Evolutionary conservation across 306 rosid species (phyloP).

Genomic region (Senna tora): DNA sequence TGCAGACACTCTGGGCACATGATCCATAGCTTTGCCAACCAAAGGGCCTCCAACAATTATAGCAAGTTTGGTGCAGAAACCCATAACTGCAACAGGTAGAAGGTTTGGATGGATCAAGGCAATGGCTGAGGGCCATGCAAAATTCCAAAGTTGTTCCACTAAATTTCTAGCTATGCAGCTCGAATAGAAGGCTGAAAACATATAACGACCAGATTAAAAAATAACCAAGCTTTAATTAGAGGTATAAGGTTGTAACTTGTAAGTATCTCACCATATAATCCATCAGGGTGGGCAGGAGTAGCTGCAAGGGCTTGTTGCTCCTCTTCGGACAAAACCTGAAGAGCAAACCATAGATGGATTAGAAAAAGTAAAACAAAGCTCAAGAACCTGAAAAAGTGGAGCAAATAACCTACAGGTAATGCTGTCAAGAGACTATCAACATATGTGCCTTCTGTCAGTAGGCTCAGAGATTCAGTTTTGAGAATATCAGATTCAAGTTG

Average conservation of each 20-base stretch:
- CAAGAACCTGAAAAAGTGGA: constrained; percentile 1
- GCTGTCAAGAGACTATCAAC: constrained; percentile 78
- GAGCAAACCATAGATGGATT: constrained; percentile 33
- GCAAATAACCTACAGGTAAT: constrained; percentile 69
- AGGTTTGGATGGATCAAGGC: constrained; percentile 92
- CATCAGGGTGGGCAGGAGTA: constrained; percentile 93
- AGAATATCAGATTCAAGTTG: constrained; percentile 63
- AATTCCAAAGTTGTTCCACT: constrained; percentile 96
- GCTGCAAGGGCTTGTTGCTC: constrained; percentile 90
- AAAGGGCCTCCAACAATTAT: constrained; percentile 87
- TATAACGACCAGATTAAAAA: constrained; percentile 35
- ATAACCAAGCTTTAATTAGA: constrained; percentile 13
- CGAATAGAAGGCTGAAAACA: constrained; percentile 82
- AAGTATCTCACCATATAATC: constrained; percentile 72
- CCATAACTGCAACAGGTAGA: constrained; percentile 86
- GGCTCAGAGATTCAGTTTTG: constrained; percentile 67
- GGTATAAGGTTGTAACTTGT: constrained; percentile 13
- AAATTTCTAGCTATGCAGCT: constrained; percentile 85
- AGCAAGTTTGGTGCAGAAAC: constrained; percentile 84
- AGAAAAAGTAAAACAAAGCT: constrained; percentile 34
- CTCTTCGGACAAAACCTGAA: constrained; percentile 82
- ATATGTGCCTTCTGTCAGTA: constrained; percentile 62
- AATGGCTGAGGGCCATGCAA: constrained; percentile 97
- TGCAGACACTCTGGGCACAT: constrained; percentile 75
- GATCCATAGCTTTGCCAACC: constrained; percentile 86